Conservation (phyloP, 2,329 filamentous ascomycete species). For the Mollisia scopiformis region DNA sequence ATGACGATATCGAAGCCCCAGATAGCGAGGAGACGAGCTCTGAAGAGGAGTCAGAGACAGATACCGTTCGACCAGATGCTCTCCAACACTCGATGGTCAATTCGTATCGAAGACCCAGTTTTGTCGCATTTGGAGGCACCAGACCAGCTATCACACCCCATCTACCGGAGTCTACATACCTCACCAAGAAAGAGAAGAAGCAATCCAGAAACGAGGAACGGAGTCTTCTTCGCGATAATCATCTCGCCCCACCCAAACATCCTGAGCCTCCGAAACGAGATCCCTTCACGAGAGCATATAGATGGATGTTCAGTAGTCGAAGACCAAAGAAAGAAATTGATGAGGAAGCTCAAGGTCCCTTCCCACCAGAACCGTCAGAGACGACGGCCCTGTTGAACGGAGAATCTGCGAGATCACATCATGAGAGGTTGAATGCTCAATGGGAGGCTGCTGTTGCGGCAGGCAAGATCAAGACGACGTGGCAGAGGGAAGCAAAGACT, state of each 20-base stretch:
- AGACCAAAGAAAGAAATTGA: constrained; percentile 44
- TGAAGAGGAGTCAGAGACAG: constrained; percentile 44
- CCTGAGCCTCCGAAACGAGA: constrained; percentile 37
- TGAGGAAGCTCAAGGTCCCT: constrained; percentile 39
- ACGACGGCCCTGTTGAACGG: constrained; percentile 45
- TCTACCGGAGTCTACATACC: constrained; percentile 44
- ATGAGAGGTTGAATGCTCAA: constrained; percentile 67
- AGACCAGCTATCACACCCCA: constrained; percentile 70
- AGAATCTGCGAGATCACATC: constrained; percentile 49
- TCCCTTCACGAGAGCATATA: constrained; percentile 44
- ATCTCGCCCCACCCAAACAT: constrained; percentile 66
- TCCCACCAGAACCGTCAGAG: constrained; percentile 40
- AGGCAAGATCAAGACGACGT: constrained; percentile 85
- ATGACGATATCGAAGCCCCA: constrained; percentile 53
- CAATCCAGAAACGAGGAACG: constrained; percentile 60
- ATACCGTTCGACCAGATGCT: constrained; percentile 37
- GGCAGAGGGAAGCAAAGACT: constrained; percentile 86
- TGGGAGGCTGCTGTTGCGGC: constrained; percentile 86
- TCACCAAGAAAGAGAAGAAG: constrained; percentile 59
- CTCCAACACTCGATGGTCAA: constrained; percentile 56
- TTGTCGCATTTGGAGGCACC: constrained; percentile 72
- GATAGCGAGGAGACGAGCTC: constrained; percentile 42
- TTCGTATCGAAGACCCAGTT: constrained; percentile 77
- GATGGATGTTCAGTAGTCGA: constrained; percentile 58
- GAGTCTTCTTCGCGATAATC: constrained; percentile 66